Evolutionary conservation across 768 basidiomycete species (phyloP).

Genomic region (Sporobolomyces roseus): DNA sequence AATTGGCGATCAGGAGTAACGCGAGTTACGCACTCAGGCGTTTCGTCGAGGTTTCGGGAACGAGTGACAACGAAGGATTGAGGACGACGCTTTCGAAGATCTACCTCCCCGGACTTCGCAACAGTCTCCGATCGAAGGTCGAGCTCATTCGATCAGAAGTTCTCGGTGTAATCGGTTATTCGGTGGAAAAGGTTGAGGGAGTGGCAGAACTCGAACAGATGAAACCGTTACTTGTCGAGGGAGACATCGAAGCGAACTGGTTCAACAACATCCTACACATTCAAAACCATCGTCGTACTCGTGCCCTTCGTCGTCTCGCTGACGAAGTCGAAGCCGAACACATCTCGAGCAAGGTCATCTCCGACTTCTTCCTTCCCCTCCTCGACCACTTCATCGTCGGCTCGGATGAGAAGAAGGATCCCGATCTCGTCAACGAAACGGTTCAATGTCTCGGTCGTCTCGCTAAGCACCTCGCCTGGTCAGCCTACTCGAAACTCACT

Average conservation of each 20-base stretch:
- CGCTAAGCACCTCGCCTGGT: constrained; percentile 73
- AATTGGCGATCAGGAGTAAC: constrained; percentile 77
- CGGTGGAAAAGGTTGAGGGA: constrained; percentile 62
- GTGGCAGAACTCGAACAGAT: constrained; percentile 70
- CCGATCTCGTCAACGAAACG: constrained; percentile 85
- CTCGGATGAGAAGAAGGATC: constrained; percentile 58
- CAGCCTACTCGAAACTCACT: constrained; percentile 71
- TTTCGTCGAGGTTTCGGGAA: constrained; percentile 60
- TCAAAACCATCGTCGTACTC: constrained; percentile 59
- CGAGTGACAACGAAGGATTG: constrained; percentile 47
- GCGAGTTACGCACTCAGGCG: constrained; percentile 70
- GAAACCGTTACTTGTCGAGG: constrained; percentile 71
- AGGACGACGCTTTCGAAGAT: constrained; percentile 60
- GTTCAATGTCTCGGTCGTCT: constrained; percentile 73
- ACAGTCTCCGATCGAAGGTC: constrained; percentile 69
- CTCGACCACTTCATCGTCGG: constrained; percentile 72
- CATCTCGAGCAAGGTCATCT: constrained; percentile 65
- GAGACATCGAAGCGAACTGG: constrained; percentile 91
- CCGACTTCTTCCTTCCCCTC: constrained; percentile 81
- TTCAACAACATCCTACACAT: constrained; percentile 95
- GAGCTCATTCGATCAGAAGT: constrained; percentile 85
- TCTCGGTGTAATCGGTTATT: constrained; percentile 70
- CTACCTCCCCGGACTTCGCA: constrained; percentile 69
- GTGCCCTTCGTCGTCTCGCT: constrained; percentile 40
- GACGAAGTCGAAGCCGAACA: constrained; percentile 53